Base-by-base conservation (phyloP, 495 filamentous ascomycete species). In the Penicillium pulvis region DNA sequence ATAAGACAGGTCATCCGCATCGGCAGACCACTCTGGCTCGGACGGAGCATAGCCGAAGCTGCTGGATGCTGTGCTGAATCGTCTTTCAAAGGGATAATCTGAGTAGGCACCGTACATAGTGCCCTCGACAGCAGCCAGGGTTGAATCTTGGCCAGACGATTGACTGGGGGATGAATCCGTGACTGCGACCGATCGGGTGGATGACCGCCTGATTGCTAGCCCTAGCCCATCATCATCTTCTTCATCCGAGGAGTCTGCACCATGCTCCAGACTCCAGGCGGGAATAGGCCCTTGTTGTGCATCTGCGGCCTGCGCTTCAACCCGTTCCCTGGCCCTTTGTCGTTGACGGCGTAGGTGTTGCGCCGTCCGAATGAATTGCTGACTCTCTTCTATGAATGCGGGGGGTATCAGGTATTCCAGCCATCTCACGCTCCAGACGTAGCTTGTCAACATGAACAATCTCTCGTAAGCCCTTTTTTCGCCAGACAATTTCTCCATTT, bases 401-500 rank as follows among this genome's bases (percentile, higher is more conserved):
- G 76, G 71, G 71, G 11, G 83, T 82, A 31, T 80, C 77, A 45
- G 80, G 67, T 14, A 83, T 79, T 24, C 89, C 88, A 16, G 75
- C 72, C 64, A 83, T 80, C 56, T 93, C 91, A 26, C 86, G 82
- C 59, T 93, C 86, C 53, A 91, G 76, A 24, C 93, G 85, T 23
- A 85, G 79, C 53, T 90, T 90, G 71, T 99, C 95, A 57, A 92
- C 85, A 11, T 84, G 77, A 57, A 90, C 87, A 56, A 97, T 88
- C 61, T 91, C 87, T 50, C 86, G 87, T 6, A 89, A 75, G 3
- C 90, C 93, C 67, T 90, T 88, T 68, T 88, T 92, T 41, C 93
- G 85, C 94, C 94, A 99, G 20, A 90, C 79, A 35, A 99, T 90
- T 72, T 99, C 95, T 48, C 94, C 93, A 23, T 90, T 83, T 67